These are phyloP conservation scores for Phytophthora pluvialis DNA, from an alignment of 352 stramenopile genomes.

Conservation along the genomic window DNA sequence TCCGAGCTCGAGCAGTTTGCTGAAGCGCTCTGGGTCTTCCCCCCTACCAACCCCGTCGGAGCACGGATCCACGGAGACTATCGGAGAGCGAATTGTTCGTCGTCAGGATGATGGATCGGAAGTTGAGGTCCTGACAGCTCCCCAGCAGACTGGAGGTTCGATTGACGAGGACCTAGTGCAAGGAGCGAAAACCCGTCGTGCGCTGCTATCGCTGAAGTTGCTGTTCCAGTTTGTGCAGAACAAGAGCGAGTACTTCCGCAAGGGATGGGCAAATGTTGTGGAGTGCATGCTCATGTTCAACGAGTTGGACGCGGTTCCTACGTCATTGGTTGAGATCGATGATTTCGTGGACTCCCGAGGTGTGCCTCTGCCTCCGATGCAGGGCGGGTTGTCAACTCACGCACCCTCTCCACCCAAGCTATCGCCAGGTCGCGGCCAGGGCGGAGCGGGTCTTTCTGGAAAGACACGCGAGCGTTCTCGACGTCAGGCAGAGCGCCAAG, in stretches of 20 bases:
- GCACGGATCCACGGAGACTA: constrained; percentile 18
- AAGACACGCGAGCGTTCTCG: constrained; percentile 83
- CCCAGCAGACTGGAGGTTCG: constrained; percentile 20
- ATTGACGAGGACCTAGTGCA: constrained; percentile 64
- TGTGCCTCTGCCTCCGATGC: constrained; percentile 80
- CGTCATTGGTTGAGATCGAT: constrained; percentile 89
- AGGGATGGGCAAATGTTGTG: constrained; percentile 82
- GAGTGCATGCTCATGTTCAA: constrained; percentile 91
- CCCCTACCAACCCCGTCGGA: constrained; percentile 18
- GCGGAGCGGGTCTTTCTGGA: constrained; percentile 70
- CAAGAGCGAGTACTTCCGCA: constrained; percentile 76
- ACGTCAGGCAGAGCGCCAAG: constrained; percentile 80
- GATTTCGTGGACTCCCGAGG: constrained; percentile 88
- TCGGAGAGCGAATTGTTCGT: constrained; percentile 39
- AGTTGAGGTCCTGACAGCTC: constrained; percentile 47
- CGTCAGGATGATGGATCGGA: constrained; percentile 42
- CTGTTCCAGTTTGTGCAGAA: constrained; percentile 89
- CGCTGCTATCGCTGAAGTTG: constrained; percentile 77
- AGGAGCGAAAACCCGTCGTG: constrained; percentile 77
- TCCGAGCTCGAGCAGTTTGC: constrained; percentile 40
- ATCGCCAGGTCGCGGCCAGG: constrained; percentile 32
- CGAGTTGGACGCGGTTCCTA: constrained; percentile 83
- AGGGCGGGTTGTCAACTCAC: constrained; percentile 39
- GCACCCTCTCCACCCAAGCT: constrained; percentile 41
- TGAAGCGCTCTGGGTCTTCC: constrained; percentile 26